phyloP scores from a whole-genome alignment of 1,139 yeast species.

The Suhomyces atakaporum region DNA sequence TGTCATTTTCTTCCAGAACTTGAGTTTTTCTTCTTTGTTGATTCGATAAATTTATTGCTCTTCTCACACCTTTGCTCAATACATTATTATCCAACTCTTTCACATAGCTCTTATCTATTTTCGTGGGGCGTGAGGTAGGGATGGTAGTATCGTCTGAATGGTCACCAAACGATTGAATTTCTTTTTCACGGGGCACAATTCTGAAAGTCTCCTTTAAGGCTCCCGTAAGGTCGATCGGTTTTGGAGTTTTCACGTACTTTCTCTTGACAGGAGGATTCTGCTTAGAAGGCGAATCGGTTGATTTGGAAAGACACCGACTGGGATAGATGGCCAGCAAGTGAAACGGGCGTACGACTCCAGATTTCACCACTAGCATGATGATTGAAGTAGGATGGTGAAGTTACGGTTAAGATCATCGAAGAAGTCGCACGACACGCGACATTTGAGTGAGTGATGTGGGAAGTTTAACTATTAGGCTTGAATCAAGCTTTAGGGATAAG shows the following conservation, averaged over 20 bases:
- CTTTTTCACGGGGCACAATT: conserved; percentile 14
- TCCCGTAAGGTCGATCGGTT: conserved; percentile 13
- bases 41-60: conserved; percentile 14
- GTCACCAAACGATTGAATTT: conserved; percentile 10
- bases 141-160: conserved; percentile 7
- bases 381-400: too few species aligned
- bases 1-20: conserved; percentile 1
- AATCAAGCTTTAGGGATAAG: too few species aligned
- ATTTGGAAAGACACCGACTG: not conserved
- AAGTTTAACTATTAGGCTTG: too few species aligned
- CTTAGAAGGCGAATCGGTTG: not conserved
- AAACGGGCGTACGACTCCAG: not conserved
- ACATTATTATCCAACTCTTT: conserved; percentile 18
- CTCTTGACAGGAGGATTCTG: conserved; percentile 4
- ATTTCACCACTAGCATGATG: not conserved
- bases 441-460: too few species aligned
- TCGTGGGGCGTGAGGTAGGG: conserved; percentile 12
- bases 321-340: not conserved
- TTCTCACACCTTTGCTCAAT: conserved; percentile 15
- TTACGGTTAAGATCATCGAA: too few species aligned
- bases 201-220: conserved; percentile 17
- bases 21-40: conserved; percentile 9
- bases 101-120: conserved; percentile 15
- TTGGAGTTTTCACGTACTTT: conserved; percentile 14
- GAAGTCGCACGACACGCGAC: too few species aligned